Evolutionary conservation across 495 filamentous ascomycete genomes (phyloP), one percentile per base, ranked within the genome.

Genomic region (Lophiostoma macrostomum): DNA sequence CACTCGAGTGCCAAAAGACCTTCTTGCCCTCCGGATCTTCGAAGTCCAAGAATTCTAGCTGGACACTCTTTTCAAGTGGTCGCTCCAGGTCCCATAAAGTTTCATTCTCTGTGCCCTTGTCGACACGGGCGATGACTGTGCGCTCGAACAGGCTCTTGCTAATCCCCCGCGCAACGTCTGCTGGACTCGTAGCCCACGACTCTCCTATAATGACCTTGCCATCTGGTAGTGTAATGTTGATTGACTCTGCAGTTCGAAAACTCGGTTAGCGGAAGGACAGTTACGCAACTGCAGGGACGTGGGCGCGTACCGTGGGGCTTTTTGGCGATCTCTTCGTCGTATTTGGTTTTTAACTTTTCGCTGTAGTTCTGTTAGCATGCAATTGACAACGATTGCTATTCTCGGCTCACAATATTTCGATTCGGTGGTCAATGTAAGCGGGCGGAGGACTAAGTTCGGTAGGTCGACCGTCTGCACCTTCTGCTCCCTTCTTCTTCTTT

Each of bases 1-100:
- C 93, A 56, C 84, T 88, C 2, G 86, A 91, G 69, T 98, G 93
- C 90, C 89, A 94, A 66, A 91, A 95, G 5, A 93, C 88, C 55
- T 85, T 76, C 63, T 71, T 85, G 56, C 88, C 93, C 67, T 94
- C 83, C 4, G 87, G 82, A 66, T 90, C 73, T 41, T 90, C 86
- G 69, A 96, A 97, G 27, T 84, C 80, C 32, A 97, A 74, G 31
- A 95, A 76, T 53, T 86, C 82, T 11, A 98, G 77, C 38, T 77
- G 82, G 72, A 86, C 90, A 66, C 77, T 82, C 63, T 76, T 75
- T 71, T 97, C 94, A 32, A 98, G 73, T 4, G 94, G 91, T 47
- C 93, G 78, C 53, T 88, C 86, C 28, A 98, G 69, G 74, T 98
- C 93, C 93, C 91, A 98, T 19, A 97, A 73, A 18, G 49, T 53